Percentiles rank a stretch among this genome's conserved stretches.
Evolutionary conservation across 768 basidiomycete species (phyloP).

Genomic region (Suillus luteus): DNA sequence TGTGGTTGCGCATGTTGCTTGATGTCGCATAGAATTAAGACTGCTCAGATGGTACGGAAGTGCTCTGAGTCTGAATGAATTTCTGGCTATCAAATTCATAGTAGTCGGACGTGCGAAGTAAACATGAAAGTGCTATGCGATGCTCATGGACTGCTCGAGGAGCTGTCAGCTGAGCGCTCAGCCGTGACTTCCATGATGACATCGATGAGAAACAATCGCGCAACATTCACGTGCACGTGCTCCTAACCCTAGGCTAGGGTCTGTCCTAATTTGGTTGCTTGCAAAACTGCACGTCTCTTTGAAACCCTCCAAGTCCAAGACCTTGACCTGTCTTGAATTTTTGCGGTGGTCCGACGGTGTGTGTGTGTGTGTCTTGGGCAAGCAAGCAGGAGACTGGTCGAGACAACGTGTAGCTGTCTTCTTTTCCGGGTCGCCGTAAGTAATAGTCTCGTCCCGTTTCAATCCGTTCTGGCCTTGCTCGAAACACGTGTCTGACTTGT

Average conservation of each 20-base stretch:
- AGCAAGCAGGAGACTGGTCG: conserved; percentile 22
- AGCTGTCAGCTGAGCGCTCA: conserved; percentile 4
- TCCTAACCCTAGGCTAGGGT: conserved; percentile 1
- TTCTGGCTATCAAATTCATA: conserved; percentile 5
- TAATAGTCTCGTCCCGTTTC: conserved; percentile 13
- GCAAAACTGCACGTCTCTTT: not conserved
- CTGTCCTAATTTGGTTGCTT: conserved; percentile 13
- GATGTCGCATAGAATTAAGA: not conserved
- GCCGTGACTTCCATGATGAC: not conserved
- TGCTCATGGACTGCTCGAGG: not conserved
- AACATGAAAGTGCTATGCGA: not conserved
- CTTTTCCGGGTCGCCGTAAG: conserved; percentile 9
- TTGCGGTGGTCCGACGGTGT: not conserved
- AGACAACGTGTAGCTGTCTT: conserved; percentile 16
- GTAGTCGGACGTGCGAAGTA: not conserved
- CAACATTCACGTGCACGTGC: conserved; percentile 6
- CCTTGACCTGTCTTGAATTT: not conserved
- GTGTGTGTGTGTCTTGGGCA: not conserved
- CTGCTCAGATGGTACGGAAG: not conserved
- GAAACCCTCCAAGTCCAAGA: not conserved
- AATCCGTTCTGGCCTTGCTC: conserved; percentile 26
- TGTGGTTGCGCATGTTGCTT: conserved; percentile 3
- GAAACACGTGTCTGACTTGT: conserved; percentile 48
- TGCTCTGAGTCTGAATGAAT: not conserved
- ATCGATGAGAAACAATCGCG: conserved; percentile 3